Conservation (phyloP, 768 basidiomycete genomes). For the Sistotremastrum suecicum region DNA sequence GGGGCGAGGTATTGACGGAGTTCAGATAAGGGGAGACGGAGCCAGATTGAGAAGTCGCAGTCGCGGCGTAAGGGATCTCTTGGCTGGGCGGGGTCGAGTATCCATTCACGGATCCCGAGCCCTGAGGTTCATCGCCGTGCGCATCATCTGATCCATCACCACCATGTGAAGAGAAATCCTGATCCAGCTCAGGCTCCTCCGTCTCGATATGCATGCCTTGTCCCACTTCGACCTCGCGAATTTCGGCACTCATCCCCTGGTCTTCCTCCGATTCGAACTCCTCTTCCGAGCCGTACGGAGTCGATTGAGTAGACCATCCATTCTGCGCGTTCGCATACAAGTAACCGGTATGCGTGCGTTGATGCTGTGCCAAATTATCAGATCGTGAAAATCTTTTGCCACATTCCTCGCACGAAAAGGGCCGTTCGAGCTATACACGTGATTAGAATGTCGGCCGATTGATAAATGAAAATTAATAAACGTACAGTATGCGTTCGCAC, state of each 20-base stretch:
- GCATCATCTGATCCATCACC: too few relatives aligned
- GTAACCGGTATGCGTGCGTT: conserved; percentile 46
- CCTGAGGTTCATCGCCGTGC: too few relatives aligned
- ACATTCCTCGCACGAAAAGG: conserved; percentile 63
- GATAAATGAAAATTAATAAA: too few relatives aligned
- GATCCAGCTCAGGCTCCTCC: conserved; percentile 15
- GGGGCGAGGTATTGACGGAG: not conserved
- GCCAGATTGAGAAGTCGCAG: too few relatives aligned
- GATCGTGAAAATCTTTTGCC: conserved; percentile 74
- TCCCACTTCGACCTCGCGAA: conserved; percentile 13
- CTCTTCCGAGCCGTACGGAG: conserved; percentile 14
- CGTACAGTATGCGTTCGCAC: conserved; percentile 61
- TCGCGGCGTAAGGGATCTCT: too few relatives aligned
- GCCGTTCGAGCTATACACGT: conserved; percentile 44
- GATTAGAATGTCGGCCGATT: too few relatives aligned
- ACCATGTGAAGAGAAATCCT: not conserved
- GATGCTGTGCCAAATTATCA: conserved; percentile 81
- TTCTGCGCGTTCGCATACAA: conserved; percentile 22
- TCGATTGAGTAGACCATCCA: conserved; percentile 18
- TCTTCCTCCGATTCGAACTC: not conserved
- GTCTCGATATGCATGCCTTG: conserved; percentile 19
- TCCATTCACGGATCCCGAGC: too few relatives aligned
- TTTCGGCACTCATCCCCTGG: conserved; percentile 4
- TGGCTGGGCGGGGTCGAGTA: too few relatives aligned
- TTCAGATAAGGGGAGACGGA: too few relatives aligned